Percentiles rank a stretch among this genome's conserved stretches.
Evolutionary conservation across 2,329 filamentous ascomycete genomes (phyloP).

Genomic region (Clonostachys byssicola): DNA sequence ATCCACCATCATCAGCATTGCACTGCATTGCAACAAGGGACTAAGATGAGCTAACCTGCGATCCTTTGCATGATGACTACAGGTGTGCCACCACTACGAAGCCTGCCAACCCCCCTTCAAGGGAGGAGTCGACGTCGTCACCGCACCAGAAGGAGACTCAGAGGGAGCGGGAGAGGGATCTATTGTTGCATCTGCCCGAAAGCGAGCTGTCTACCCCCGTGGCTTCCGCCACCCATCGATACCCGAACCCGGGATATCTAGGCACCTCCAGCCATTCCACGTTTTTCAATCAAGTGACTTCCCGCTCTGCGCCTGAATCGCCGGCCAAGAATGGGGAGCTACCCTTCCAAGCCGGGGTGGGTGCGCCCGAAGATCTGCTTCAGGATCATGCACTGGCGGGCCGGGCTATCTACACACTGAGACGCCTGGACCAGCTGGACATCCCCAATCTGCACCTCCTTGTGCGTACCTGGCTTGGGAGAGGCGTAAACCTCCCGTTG

Average conservation of each 20-base stretch:
- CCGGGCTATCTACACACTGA: neutral
- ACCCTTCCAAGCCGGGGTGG: neutral
- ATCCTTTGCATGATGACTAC: no score
- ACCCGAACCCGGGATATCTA: conserved; percentile 14
- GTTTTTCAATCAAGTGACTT: conserved; percentile 1
- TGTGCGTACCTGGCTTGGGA: neutral
- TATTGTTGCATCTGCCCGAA: no score
- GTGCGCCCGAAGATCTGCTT: conserved; percentile 2
- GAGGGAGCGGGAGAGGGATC: no score
- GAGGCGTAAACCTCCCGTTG: neutral
- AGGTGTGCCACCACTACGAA: no score
- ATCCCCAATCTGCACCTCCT: neutral
- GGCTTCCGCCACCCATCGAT: neutral
- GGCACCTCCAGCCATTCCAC: conserved; percentile 11
- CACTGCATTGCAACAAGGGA: no score
- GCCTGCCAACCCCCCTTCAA: no score
- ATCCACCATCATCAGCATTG: no score
- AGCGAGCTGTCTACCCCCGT: no score
- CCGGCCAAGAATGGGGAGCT: neutral
- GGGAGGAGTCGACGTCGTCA: no score
- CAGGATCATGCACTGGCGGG: conserved; percentile 1
- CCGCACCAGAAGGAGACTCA: no score
- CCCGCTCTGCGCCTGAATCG: neutral
- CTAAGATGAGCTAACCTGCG: no score
- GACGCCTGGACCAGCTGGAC: neutral